Evolutionary conservation across 371 early-diverging fungal genomes (phyloP), one percentile per base, ranked within the genome.

Genomic region (Sporodiniella umbellata): DNA sequence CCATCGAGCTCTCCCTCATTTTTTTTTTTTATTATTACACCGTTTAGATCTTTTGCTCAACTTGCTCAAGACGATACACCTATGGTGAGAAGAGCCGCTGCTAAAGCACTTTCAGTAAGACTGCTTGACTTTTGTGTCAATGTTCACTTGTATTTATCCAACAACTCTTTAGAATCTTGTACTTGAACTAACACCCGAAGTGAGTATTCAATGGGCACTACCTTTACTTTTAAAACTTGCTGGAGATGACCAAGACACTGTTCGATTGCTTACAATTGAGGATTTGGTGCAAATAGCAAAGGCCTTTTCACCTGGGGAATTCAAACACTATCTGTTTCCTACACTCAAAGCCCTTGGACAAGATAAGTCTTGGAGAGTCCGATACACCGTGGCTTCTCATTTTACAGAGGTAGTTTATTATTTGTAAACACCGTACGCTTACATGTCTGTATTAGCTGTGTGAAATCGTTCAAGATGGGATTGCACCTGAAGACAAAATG

Each of bases 21-120:
- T n/a, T n/a, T n/a, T n/a, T n/a, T n/a, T n/a, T n/a, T n/a, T n/a
- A n/a, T n/a, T n/a, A n/a, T n/a, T n/a, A n/a, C n/a, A n/a, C n/a
- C n/a, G n/a, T n/a, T n/a, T 59, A 83, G 78, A 38, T 46, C 79
- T 37, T 88, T 80, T 72, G 85, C 83, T 31, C 85, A 85, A 61
- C 82, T 98, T n/a, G 87, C 91, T 60, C 81, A 86, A 62, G 99
- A 99, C 68, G 96, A 96, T 49, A 97, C 97, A 11, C 99, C 99
- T 30, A 97, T 99, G 99, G 97, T 96, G 48, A 86, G 98, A 56
- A 83, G 98, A 52, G 91, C 96, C 3, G 94, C 95, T 25, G 93
- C 96, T 14, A 90, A 92, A 14, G 79, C 93, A 53, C 75, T 98
- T 30, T 84, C 85, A 40, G 92, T 90, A 79, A 67, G 78, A 53